phyloP scores from a whole-genome alignment of 2,329 filamentous ascomycete genomes.

The Cephalotrichum gorgonifer region DNA sequence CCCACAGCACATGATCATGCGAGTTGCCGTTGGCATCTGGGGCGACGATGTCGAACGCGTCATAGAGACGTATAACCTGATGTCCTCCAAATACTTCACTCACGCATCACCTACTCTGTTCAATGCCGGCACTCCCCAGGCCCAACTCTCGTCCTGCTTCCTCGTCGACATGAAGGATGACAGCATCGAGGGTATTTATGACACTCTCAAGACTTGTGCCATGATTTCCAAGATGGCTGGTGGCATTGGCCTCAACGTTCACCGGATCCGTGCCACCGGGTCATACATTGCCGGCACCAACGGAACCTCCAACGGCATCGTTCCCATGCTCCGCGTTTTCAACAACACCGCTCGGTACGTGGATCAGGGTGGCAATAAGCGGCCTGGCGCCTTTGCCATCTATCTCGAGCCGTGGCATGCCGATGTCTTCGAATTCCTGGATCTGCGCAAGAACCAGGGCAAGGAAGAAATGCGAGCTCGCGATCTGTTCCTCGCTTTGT shows the following conservation, averaged over 20 bases:
- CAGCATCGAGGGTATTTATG: slow-evolving; percentile 98
- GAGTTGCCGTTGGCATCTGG: slow-evolving; percentile 94
- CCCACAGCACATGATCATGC: slow-evolving; percentile 99
- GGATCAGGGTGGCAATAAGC: slow-evolving; percentile 98
- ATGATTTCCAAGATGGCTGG: slow-evolving; percentile 99
- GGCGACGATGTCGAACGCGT: slow-evolving; percentile 89
- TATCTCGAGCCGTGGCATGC: slow-evolving; percentile 99
- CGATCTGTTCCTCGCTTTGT: slow-evolving; percentile 94
- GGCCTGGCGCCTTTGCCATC: slow-evolving; percentile 94
- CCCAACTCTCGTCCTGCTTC: slow-evolving; percentile 96
- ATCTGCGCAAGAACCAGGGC: slow-evolving; percentile 97
- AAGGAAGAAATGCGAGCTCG: slow-evolving; percentile 97
- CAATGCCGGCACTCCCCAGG: slow-evolving; percentile 90
- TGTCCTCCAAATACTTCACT: slow-evolving; percentile 98
- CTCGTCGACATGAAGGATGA: slow-evolving; percentile 99
- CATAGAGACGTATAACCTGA: slow-evolving; percentile 96
- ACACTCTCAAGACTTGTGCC: slow-evolving; percentile 96
- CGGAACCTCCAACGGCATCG: slow-evolving; percentile 92
- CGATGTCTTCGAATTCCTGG: slow-evolving; percentile 94
- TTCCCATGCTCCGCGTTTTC: slow-evolving; percentile 97
- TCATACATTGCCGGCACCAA: slow-evolving; percentile 98
- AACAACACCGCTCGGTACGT: slow-evolving; percentile 99
- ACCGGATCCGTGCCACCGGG: slow-evolving; percentile 92
- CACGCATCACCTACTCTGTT: slow-evolving; percentile 97
- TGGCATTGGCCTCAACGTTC: slow-evolving; percentile 92